Evolutionary conservation across 2,329 filamentous ascomycete species (phyloP).

Genomic region (Fusarium sp.): DNA sequence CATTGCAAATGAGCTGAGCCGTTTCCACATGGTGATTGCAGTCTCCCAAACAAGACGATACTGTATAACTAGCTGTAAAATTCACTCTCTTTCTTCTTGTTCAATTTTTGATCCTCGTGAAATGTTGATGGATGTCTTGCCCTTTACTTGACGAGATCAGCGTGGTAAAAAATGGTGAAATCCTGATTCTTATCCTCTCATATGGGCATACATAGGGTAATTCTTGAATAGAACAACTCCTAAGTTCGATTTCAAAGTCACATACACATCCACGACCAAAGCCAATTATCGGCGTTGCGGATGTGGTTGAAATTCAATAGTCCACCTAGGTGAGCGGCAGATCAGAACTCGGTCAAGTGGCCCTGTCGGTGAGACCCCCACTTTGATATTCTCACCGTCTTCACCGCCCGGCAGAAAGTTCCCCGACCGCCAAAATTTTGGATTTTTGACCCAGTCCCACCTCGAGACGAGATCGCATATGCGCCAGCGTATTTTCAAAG

Average conservation of each 20-base stretch:
- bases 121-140: background rate
- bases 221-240: background rate
- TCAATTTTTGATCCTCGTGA: background rate
- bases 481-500: conserved; percentile 43
- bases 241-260: background rate
- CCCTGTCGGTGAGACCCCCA: conserved; percentile 21
- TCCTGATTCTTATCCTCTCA: background rate
- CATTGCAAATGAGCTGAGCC: conserved; percentile 40
- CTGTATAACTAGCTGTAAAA: conserved; percentile 43
- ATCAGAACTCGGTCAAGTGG: background rate
- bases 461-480: conserved; percentile 41
- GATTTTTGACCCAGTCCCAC: conserved; percentile 45
- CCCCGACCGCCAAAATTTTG: conserved; percentile 51
- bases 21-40: conserved; percentile 30
- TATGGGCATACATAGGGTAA: background rate
- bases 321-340: conserved; percentile 4
- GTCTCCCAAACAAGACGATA: conserved; percentile 23
- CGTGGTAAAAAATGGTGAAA: background rate
- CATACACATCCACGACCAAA: background rate
- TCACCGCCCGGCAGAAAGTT: conserved; percentile 53
- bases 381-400: conserved; percentile 12
- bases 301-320: background rate
- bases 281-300: background rate
- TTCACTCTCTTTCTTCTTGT: conserved; percentile 23
- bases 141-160: background rate